Conservation (phyloP, 2,329 filamentous ascomycete genomes). For the Fusarium denticulatum region DNA sequence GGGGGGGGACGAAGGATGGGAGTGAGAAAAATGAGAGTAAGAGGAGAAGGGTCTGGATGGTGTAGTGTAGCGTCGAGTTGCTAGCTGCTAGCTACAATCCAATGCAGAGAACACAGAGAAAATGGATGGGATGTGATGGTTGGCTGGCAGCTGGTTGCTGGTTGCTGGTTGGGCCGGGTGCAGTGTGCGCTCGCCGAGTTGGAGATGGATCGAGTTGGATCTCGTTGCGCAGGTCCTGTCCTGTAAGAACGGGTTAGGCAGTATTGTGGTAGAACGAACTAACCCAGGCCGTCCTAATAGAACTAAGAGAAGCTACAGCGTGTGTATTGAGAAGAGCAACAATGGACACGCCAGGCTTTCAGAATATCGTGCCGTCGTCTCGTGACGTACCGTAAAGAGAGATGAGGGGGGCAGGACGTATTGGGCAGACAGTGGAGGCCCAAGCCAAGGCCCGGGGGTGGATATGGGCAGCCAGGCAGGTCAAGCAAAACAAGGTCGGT, state of each 20-base stretch:
- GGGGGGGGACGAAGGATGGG: constrained; percentile 7
- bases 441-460: constrained; percentile 41
- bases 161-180: constrained; percentile 32
- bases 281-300: constrained; percentile 13
- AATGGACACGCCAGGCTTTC: constrained; percentile 13
- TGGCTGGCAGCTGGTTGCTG: constrained; percentile 23
- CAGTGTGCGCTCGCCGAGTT: constrained; percentile 41
- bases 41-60: constrained; percentile 22
- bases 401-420: constrained; percentile 37
- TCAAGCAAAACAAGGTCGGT: not conserved
- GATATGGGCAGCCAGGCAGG: constrained; percentile 2
- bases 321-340: constrained; percentile 1
- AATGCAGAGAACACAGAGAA: constrained; percentile 17
- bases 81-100: constrained; percentile 29
- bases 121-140: constrained; percentile 11
- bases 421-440: constrained; percentile 43
- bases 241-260: constrained; percentile 4
- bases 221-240: constrained; percentile 15
- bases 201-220: constrained; percentile 37
- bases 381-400: constrained; percentile 2
- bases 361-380: constrained; percentile 5
- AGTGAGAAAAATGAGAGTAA: constrained; percentile 33
- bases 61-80: constrained; percentile 22
- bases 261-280: constrained; percentile 7
- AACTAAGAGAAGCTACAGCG: constrained; percentile 9